phyloP scores from a whole-genome alignment of 1,139 yeast genomes.

The Suhomyces yuchorum region DNA sequence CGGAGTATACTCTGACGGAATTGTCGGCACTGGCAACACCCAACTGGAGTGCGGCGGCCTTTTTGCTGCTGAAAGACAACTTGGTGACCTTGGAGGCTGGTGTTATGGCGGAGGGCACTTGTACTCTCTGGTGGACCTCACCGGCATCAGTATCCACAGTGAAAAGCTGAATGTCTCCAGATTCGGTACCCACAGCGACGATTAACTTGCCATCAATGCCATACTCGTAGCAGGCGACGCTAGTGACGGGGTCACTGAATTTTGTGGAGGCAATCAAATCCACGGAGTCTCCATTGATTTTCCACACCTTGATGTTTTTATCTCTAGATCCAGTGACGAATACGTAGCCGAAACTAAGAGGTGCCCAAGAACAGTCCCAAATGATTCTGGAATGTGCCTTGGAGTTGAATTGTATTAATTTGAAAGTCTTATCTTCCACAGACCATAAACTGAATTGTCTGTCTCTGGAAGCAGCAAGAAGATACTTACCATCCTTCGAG shows the following conservation, averaged over 20 bases:
- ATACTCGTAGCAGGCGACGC: constrained; percentile 56
- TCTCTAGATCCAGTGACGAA: constrained; percentile 92
- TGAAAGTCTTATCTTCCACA: constrained; percentile 49
- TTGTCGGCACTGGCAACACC: constrained; percentile 74
- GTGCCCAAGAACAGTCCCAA: constrained; percentile 94
- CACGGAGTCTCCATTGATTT: constrained; percentile 29
- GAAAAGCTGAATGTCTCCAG: constrained; percentile 42
- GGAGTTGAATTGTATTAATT: constrained; percentile 46
- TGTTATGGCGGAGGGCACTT: constrained; percentile 40
- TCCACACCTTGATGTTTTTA: constrained; percentile 76
- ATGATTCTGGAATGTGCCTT: constrained; percentile 90
- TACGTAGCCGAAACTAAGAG: constrained; percentile 33
- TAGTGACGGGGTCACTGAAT: constrained; percentile 64
- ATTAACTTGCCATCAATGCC: constrained; percentile 29
- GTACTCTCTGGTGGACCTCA: constrained; percentile 28
- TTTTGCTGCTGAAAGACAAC: constrained; percentile 52
- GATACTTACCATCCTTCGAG: constrained; percentile 66
- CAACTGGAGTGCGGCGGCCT: constrained; percentile 31
- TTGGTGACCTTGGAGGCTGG: constrained; percentile 67
- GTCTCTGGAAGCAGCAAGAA: constrained; percentile 88
- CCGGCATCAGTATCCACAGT: constrained; percentile 29
- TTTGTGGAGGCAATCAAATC: constrained; percentile 37
- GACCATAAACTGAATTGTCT: constrained; percentile 82
- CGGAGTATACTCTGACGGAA: constrained; percentile 60
- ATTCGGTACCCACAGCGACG: constrained; percentile 74